Evolutionary conservation across 192 early-diverging fungal species (phyloP), one percentile per base, ranked within the genome.

Genomic region (Podila minutissima): DNA sequence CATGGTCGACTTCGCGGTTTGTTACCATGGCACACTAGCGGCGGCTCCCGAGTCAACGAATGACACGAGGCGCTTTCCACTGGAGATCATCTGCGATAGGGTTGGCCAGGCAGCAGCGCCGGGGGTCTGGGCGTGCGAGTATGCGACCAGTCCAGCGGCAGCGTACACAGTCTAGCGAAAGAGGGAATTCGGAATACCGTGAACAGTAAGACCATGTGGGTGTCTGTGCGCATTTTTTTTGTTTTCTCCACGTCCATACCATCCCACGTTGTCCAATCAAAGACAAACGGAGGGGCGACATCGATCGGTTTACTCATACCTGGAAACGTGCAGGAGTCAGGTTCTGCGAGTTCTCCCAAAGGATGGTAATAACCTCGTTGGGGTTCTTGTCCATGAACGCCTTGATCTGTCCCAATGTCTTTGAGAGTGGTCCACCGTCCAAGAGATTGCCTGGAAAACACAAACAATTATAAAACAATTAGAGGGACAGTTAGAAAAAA

Each of bases 41-140:
- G 91, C 86, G 17, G 89, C 85, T 8, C 88, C 87, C 46, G 60
- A 55, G 74, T 93, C 91, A 7, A 83, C 48, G 59, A 93, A 89
- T 19, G 88, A 89, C 2, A 95, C 88, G 12, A 93, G 72, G 3
- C 92, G 86, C 79, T 91, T 94, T 59, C 87, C 88, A 31, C 74
- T 73, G 7, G 65, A 31, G 46, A 96, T 90, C 88, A 96, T 89
- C 28, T 89, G 72, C 2, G 74, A 64, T 9, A 94, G 86, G 35
- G 93, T 93, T 2, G 93, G 93, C 95, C 94, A 96, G 28, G 83
- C 63, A 19, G 61, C 2, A 37, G 51, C 71, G 1, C 84, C 83
- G 32, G 65, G 70, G n/a, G 75, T 20, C 62, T 89, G 92, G 13
- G 71, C 62, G 66, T 90, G 78, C 38, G 82, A 66, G 41, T 89